Percentiles rank a stretch among this genome's conserved stretches.
Conservation (phyloP, 371 early-diverging fungal species). For the Mucor lusitanicus region DNA sequence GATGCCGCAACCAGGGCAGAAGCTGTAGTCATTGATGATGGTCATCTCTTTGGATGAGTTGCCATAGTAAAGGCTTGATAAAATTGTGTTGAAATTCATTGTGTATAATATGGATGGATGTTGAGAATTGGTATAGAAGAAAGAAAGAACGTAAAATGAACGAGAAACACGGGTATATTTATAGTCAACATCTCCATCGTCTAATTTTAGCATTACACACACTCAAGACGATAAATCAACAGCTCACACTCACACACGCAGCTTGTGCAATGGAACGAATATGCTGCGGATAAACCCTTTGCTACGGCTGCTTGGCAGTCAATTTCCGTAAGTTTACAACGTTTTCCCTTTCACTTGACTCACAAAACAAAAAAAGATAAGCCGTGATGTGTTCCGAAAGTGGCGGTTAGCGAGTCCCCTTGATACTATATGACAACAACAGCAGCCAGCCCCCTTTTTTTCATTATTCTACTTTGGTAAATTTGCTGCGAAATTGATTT, state of each 20-base stretch:
- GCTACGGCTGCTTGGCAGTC: background rate
- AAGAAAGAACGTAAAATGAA: background rate
- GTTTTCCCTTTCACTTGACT: background rate
- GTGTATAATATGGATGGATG: background rate
- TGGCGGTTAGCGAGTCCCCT: background rate
- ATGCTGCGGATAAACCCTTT: slow-evolving; percentile 1
- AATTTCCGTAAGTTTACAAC: background rate
- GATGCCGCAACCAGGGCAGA: slow-evolving; percentile 24
- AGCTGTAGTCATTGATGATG: slow-evolving; percentile 7
- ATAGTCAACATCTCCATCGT: background rate
- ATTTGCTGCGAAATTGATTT: background rate
- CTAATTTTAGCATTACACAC: background rate
- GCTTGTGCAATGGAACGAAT: background rate
- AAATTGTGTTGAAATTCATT: background rate
- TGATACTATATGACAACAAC: background rate
- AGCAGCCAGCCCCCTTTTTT: background rate
- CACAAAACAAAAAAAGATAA: background rate
- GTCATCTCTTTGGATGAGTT: background rate
- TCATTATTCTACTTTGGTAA: background rate
- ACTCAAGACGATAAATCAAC: background rate
- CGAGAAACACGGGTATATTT: background rate
- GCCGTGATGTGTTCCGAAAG: background rate
- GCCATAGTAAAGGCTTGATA: background rate
- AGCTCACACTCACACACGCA: background rate
- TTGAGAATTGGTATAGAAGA: background rate